Conservation (phyloP, 495 filamentous ascomycete genomes). For the Neurospora cerealis region DNA sequence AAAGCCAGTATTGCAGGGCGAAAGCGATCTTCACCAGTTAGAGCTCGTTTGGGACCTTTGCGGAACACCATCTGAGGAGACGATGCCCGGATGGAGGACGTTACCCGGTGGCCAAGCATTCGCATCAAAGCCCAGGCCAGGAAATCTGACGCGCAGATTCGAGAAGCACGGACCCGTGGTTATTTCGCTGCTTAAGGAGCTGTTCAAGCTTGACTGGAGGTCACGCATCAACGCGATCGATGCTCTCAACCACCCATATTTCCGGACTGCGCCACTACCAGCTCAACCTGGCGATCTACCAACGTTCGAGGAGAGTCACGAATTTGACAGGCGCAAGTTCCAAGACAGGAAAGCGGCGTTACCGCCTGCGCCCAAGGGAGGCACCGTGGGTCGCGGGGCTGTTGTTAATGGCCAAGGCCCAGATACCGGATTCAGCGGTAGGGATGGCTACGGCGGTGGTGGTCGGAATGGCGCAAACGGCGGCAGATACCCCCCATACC, state of each 20-base stretch:
- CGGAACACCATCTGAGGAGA: slow-evolving; percentile 80
- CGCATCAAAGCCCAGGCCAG: slow-evolving; percentile 42
- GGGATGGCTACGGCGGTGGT: slow-evolving; percentile 24
- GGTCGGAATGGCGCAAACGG: slow-evolving; percentile 33
- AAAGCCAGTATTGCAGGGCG: slow-evolving; percentile 85
- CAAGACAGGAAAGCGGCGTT: slow-evolving; percentile 66
- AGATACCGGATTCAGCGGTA: slow-evolving; percentile 34
- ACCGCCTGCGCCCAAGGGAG: slow-evolving; percentile 84
- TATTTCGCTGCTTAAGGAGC: slow-evolving; percentile 68
- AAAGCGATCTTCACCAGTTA: slow-evolving; percentile 79
- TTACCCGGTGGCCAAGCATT: slow-evolving; percentile 76
- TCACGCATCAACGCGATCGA: slow-evolving; percentile 88
- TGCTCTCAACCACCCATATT: slow-evolving; percentile 88
- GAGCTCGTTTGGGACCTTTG: slow-evolving; percentile 90
- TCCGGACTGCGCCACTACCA: slow-evolving; percentile 66
- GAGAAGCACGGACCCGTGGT: slow-evolving; percentile 52
- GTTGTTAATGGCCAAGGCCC: slow-evolving; percentile 45
- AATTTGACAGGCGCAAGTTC: slow-evolving; percentile 83
- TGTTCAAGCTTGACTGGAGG: slow-evolving; percentile 82
- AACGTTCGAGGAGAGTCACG: slow-evolving; percentile 86
- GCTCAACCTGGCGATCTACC: slow-evolving; percentile 75
- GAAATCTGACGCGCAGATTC: slow-evolving; percentile 62
- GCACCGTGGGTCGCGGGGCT: slow-evolving; percentile 68
- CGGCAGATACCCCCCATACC: slow-evolving; percentile 26
- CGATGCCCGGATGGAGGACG: slow-evolving; percentile 82